Base-by-base conservation (phyloP, 2,329 filamentous ascomycete genomes). In the Ceratocystis smalleyi region DNA sequence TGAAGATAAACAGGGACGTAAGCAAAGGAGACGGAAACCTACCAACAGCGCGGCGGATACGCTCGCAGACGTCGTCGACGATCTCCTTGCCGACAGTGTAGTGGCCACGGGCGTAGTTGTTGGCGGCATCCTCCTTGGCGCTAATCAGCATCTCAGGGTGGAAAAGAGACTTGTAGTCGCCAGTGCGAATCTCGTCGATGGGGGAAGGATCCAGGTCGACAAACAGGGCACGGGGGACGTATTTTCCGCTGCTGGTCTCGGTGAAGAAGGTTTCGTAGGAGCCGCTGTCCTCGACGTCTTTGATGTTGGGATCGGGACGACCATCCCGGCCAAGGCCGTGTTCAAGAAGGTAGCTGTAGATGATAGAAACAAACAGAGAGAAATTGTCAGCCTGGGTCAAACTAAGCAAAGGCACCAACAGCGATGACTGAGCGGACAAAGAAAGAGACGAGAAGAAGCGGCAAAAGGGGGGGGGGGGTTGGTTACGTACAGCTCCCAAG, bases 51-150 rank as follows among this genome's bases (percentile, higher is more conserved):
- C 85, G 85, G 71, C 85, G 84, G 69, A 88, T 82, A 70, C 82
- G 82, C 71, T 88, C 84, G 71, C 87, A 82, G 71, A 87, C 85
- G 70, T 75, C 80, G 73, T 88, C 85, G 64, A 87, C 82, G 82
- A 87, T 84, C 78, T 88, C 85, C 80, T 88, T 88, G 76, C 85
- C 85, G 70, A 88, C 84, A 70, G 85, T 88, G 76, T 88, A 88
- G 77, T 88, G 85, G 65, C 85, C 85, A 77, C 85, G 85, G 69
- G 85, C 85, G 71, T 88, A 88, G 79, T 88, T 88, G 78, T 88
- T 88, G 76, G 85, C 84, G 66, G 85, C 85, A 81, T 88, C 85
- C 75, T 88, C 85, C 80, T 88, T 88, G 75, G 85, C 85, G 74
- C 82, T 87, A 73, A 88, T 83, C 72, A 88, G 75, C 70, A 85